Evolutionary conservation across 345 rosid genomes (phyloP).

Genomic region (Salix koriyanagi): DNA sequence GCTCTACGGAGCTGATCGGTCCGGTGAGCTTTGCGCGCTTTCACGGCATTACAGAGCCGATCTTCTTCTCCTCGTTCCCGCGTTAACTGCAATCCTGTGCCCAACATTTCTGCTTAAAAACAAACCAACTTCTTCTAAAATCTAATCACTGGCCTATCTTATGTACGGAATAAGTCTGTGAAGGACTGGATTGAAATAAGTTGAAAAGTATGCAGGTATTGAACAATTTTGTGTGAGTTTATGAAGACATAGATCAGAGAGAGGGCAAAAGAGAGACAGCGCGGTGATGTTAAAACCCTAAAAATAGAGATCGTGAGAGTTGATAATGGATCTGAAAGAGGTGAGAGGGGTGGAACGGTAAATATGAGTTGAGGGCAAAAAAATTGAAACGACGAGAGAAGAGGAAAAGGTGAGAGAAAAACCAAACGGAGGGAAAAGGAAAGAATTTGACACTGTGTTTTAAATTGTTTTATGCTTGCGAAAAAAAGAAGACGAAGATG

Average conservation of each 20-base stretch:
- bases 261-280: not conserved
- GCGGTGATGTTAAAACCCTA: conserved; percentile 3
- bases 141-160: not conserved
- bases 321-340: conserved; percentile 3
- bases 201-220: not conserved
- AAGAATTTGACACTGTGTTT: not conserved
- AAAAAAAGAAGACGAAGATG: too few relatives aligned
- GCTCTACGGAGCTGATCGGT: conserved; percentile 38
- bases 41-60: conserved; percentile 33
- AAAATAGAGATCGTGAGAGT: not conserved
- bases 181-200: not conserved
- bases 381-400: not conserved
- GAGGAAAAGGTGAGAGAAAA: not conserved
- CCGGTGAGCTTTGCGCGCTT: conserved; percentile 32
- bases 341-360: conserved; percentile 21
- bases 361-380: not conserved
- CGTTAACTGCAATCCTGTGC: conserved; percentile 44
- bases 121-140: not conserved
- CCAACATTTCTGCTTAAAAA: conserved; percentile 32
- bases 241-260: not conserved
- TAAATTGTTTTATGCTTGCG: not conserved
- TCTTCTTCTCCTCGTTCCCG: conserved; percentile 44
- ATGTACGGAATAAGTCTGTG: not conserved
- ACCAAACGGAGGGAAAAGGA: not conserved
- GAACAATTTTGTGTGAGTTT: not conserved